These are phyloP conservation scores for Blastobotrys mokoenaii DNA, from an alignment of 805 yeast species.

Conservation along the genomic window DNA sequence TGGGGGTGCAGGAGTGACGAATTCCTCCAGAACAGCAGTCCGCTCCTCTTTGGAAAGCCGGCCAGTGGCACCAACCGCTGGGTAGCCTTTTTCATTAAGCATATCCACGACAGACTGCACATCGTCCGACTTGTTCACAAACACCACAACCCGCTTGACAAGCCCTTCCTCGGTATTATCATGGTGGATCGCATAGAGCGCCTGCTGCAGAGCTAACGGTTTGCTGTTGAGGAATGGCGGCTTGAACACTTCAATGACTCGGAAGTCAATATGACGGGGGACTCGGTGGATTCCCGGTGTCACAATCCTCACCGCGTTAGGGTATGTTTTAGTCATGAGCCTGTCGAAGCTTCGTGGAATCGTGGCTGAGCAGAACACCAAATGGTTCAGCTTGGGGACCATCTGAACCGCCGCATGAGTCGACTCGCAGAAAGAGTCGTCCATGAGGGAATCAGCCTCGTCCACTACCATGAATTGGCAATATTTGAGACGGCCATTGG, in stretches of 20 bases:
- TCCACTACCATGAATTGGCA: slow-evolving; percentile 67
- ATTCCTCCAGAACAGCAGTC: slow-evolving; percentile 45
- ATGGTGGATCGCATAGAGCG: slow-evolving; percentile 71
- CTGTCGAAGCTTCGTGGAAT: slow-evolving; percentile 71
- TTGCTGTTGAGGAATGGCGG: slow-evolving; percentile 82
- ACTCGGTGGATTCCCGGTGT: slow-evolving; percentile 79
- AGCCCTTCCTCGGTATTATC: slow-evolving; percentile 73
- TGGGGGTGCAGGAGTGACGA: slow-evolving; percentile 48
- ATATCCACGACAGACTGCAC: slow-evolving; percentile 51
- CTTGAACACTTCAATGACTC: slow-evolving; percentile 65
- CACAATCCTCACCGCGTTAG: slow-evolving; percentile 54
- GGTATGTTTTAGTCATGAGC: slow-evolving; percentile 52
- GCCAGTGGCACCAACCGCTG: slow-evolving; percentile 61
- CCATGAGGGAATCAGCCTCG: slow-evolving; percentile 91
- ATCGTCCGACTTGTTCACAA: slow-evolving; percentile 67
- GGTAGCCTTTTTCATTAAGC: slow-evolving; percentile 46
- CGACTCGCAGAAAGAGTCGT: slow-evolving; percentile 62
- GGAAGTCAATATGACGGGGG: slow-evolving; percentile 67
- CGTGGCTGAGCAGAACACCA: slow-evolving; percentile 83
- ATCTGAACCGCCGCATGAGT: slow-evolving; percentile 48
- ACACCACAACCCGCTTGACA: slow-evolving; percentile 74
- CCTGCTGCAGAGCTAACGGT: slow-evolving; percentile 78
- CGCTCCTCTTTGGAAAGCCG: slow-evolving; percentile 56
- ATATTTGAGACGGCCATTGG: slow-evolving; percentile 29
- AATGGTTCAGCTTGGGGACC: slow-evolving; percentile 48